Base-by-base conservation (phyloP, 2,329 filamentous ascomycete species). In the Colletotrichum tropicale region DNA sequence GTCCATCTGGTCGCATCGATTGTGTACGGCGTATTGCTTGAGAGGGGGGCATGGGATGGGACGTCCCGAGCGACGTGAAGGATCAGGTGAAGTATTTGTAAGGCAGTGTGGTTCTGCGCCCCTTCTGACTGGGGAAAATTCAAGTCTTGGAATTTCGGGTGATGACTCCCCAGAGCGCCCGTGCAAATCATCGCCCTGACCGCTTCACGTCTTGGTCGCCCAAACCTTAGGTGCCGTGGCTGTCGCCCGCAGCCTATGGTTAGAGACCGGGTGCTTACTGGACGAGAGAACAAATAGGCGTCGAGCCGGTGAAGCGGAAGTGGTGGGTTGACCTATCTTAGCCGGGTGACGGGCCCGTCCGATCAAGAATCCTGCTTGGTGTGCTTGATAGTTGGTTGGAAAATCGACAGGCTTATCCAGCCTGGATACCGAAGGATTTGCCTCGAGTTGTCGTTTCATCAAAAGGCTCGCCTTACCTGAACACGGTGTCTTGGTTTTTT, bases 181-280 rank as follows among this genome's bases (percentile, higher is more conserved):
- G 69, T 72, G 69, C 69, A 56, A 75, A 73, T 62, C 56, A 26
- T 76, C 71, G 74, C 74, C 74, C 65, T 70, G 74, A 75, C 74
- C 74, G 74, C 74, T 70, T 61, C 66, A 70, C 30, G 66, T 75
- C 65, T 74, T 62, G 61, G 65, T 76, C 36, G 66, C 55, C 60
- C 38, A 73, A 76, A 71, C 74, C 58, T 74, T 61, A 61, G 61
- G n/a, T 61, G 60, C 32, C 55, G 60, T 75, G 71, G 60, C 66
- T 76, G 48, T 61, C 70, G 64, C 62, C 48, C 34, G 67, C 34
- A 69, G 58, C 34, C 26, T 67, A 43, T 65, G 64, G 58, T 65
- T 58, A 34, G 70, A 16, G 34, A 43, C 32, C 36, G 60, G 15
- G 64, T 58, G 58, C 70, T 48, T 68, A 32, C 55, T 24, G 55